phyloP scores from a whole-genome alignment of 805 yeast genomes.

The Lipomyces orientalis region DNA sequence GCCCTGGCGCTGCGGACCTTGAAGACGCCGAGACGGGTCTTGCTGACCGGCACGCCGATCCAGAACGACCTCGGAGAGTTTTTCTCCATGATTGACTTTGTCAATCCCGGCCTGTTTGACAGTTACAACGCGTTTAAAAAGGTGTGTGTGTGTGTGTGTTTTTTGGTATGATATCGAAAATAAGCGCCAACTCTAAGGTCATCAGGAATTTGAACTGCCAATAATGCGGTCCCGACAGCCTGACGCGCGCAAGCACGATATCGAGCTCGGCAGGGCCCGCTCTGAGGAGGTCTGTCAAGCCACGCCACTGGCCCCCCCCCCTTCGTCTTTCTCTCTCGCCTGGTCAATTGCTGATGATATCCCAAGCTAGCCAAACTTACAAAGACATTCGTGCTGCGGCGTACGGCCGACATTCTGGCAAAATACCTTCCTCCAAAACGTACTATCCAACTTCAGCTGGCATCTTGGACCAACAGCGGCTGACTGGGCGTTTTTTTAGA shows the following conservation, averaged over 20 bases:
- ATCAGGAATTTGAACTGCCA: conserved; percentile 64
- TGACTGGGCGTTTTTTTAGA: conserved; percentile 42
- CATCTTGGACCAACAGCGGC: neutral
- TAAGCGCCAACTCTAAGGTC: conserved; percentile 35
- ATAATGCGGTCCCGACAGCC: conserved; percentile 73
- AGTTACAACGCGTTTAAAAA: conserved; percentile 52
- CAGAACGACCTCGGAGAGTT: conserved; percentile 91
- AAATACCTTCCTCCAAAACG: conserved; percentile 70
- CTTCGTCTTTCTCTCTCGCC: too few species aligned
- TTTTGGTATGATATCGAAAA: too few species aligned
- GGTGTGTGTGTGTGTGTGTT: too few species aligned
- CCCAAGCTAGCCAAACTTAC: conserved; percentile 61
- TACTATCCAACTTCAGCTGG: neutral
- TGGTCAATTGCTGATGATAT: neutral
- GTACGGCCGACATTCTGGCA: conserved; percentile 63
- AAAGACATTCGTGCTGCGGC: conserved; percentile 68
- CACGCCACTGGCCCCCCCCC: too few species aligned
- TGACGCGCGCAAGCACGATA: conserved; percentile 56
- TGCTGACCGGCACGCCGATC: conserved; percentile 89
- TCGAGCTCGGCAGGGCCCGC: conserved; percentile 62
- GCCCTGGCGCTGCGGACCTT: conserved; percentile 65
- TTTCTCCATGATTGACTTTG: conserved; percentile 76
- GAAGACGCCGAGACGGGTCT: conserved; percentile 60
- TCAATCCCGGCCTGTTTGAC: conserved; percentile 85
- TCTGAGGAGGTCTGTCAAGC: conserved; percentile 53